Conservation (phyloP, 805 yeast genomes). For the Blastobotrys americana region DNA sequence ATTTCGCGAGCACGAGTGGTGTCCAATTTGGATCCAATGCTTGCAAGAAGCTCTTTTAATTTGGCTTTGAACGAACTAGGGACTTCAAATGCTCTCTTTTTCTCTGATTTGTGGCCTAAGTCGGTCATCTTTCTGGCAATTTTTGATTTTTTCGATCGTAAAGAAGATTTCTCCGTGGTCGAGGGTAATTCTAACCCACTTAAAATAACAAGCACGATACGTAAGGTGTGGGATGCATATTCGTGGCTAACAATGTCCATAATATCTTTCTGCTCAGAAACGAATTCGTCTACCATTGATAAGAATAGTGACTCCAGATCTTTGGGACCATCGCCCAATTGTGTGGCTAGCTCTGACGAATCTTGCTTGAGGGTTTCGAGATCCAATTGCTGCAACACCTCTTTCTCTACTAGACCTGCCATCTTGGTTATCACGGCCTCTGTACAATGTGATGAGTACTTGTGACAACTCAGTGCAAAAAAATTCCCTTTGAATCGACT, state of each 20-base stretch:
- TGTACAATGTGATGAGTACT: constrained; percentile 87
- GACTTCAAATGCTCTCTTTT: constrained; percentile 55
- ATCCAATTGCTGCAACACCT: constrained; percentile 39
- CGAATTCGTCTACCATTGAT: constrained; percentile 58
- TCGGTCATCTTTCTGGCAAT: constrained; percentile 87
- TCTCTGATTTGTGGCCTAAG: constrained; percentile 69
- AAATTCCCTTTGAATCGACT: constrained; percentile 67
- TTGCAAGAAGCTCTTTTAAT: constrained; percentile 37
- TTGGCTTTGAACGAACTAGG: constrained; percentile 63
- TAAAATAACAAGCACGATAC: constrained; percentile 62
- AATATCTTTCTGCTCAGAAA: constrained; percentile 39
- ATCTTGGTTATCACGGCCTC: constrained; percentile 75
- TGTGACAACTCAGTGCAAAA: constrained; percentile 71
- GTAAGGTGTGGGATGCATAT: constrained; percentile 82
- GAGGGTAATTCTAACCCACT: constrained; percentile 77
- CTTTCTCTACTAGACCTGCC: constrained; percentile 70
- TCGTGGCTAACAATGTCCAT: constrained; percentile 59
- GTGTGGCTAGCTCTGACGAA: constrained; percentile 18
- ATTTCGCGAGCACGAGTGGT: constrained; percentile 56
- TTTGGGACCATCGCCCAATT: constrained; percentile 34
- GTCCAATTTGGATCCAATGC: constrained; percentile 32
- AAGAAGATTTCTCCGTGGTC: constrained; percentile 49
- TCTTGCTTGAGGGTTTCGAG: neutral
- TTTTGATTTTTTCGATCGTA: constrained; percentile 79
- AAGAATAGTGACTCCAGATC: constrained; percentile 62